phyloP scores from a whole-genome alignment of 2,329 filamentous ascomycete species.

The Byssoonygena ceratinophila region DNA sequence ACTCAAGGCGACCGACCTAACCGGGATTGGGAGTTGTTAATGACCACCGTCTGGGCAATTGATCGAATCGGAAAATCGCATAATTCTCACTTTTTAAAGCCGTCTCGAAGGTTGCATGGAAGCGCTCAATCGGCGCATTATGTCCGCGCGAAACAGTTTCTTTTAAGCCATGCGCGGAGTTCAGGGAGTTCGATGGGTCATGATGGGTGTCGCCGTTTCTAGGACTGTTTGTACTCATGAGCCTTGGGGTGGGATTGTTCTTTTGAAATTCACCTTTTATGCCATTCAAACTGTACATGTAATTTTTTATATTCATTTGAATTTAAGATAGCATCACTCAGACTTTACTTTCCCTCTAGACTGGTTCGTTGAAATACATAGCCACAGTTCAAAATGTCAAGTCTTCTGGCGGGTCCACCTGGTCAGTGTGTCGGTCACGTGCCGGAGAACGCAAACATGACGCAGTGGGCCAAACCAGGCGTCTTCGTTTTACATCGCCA shows the following conservation, averaged over 20 bases:
- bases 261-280: neutral
- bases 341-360: too few relatives aligned
- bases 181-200: slow-evolving; percentile 32
- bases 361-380: too few relatives aligned
- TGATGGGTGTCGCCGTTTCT: slow-evolving; percentile 2
- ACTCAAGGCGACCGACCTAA: slow-evolving; percentile 24
- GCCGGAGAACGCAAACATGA: neutral
- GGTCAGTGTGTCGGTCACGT: neutral
- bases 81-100: slow-evolving; percentile 26
- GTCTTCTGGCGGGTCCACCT: too few relatives aligned
- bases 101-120: slow-evolving; percentile 23
- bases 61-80: slow-evolving; percentile 33
- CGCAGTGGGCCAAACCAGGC: neutral
- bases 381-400: too few relatives aligned
- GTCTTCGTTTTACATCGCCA: neutral
- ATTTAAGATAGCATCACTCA: neutral
- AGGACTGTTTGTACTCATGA: slow-evolving; percentile 7
- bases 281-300: slow-evolving; percentile 8
- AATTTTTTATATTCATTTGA: neutral
- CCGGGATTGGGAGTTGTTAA: slow-evolving; percentile 37
- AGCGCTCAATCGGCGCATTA: slow-evolving; percentile 8
- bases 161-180: slow-evolving; percentile 25
- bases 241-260: neutral
- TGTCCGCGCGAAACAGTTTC: slow-evolving; percentile 6
- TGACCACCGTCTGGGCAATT: slow-evolving; percentile 39